These are phyloP conservation scores for Zea mays DNA, from an alignment of 176 grass and related monocot genomes.

Conservation along the genomic window DNA sequence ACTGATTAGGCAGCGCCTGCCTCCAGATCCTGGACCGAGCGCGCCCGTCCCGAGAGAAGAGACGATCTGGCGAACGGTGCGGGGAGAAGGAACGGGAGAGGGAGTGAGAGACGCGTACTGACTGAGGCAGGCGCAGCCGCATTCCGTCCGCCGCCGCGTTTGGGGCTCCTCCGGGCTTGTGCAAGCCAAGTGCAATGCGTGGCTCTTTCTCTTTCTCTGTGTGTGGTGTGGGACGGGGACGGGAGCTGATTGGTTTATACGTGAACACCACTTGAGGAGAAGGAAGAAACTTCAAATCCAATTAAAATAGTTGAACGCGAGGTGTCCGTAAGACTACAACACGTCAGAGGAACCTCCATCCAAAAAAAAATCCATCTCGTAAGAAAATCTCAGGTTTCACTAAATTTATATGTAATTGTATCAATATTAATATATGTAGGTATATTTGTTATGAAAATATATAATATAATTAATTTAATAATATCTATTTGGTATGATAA, in stretches of 20 bases:
- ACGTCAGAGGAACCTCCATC: too few relatives aligned
- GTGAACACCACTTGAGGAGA: not conserved
- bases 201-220: not conserved
- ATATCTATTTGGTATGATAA: too few relatives aligned
- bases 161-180: not conserved
- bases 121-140: slow-evolving; percentile 19
- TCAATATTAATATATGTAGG: too few relatives aligned
- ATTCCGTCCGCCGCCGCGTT: not conserved
- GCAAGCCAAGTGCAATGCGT: not conserved
- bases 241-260: not conserved
- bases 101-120: slow-evolving; percentile 14
- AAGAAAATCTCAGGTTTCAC: too few relatives aligned
- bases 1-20: not conserved
- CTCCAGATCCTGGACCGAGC: slow-evolving; percentile 10
- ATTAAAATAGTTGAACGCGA: not conserved
- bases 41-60: slow-evolving; percentile 5
- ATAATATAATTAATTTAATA: too few relatives aligned
- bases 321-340: too few relatives aligned
- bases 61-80: not conserved
- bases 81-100: not conserved
- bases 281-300: not conserved
- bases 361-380: too few relatives aligned
- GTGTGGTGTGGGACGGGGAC: not conserved
- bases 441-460: too few relatives aligned
- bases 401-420: too few relatives aligned